phyloP scores from a whole-genome alignment of 2,329 filamentous ascomycete species.

The Apiospora aurea region DNA sequence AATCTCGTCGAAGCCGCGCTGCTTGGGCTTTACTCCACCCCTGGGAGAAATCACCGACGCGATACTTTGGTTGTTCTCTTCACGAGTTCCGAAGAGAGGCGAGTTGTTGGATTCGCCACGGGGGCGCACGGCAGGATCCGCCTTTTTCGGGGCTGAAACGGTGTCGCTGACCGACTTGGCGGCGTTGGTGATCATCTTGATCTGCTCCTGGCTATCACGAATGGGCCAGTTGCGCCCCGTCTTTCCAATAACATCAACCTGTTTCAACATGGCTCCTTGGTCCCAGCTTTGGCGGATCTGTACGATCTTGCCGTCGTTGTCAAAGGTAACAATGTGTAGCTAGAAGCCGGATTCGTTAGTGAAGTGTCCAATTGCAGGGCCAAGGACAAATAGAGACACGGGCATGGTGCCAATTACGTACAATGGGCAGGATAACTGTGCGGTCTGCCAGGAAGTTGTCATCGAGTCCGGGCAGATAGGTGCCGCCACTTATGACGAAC shows the following conservation, averaged over 20 bases:
- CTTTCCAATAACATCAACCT: constrained; percentile 91
- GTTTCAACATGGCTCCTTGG: constrained; percentile 89
- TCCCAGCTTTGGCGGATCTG: constrained; percentile 96
- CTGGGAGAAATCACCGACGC: constrained; percentile 65
- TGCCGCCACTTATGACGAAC: constrained; percentile 81
- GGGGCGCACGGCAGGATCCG: constrained; percentile 57
- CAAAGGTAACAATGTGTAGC: constrained; percentile 90
- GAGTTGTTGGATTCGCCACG: constrained; percentile 66
- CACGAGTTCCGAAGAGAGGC: constrained; percentile 75
- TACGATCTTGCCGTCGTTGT: constrained; percentile 76
- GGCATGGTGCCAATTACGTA: constrained; percentile 54
- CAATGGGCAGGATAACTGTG: constrained; percentile 79
- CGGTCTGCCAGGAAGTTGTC: constrained; percentile 93
- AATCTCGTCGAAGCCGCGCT: constrained; percentile 79
- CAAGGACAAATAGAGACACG: background rate
- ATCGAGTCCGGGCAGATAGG: constrained; percentile 87
- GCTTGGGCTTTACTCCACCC: constrained; percentile 64
- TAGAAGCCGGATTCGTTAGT: constrained; percentile 45
- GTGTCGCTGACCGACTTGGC: constrained; percentile 54
- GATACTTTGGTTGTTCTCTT: constrained; percentile 62
- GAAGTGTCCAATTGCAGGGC: background rate
- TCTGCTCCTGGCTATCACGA: constrained; percentile 83
- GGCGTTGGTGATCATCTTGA: constrained; percentile 73
- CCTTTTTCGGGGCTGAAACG: constrained; percentile 44
- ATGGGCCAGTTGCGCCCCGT: constrained; percentile 96